phyloP scores from a whole-genome alignment of 2,329 filamentous ascomycete species.

The Botrytis hyacinthi region DNA sequence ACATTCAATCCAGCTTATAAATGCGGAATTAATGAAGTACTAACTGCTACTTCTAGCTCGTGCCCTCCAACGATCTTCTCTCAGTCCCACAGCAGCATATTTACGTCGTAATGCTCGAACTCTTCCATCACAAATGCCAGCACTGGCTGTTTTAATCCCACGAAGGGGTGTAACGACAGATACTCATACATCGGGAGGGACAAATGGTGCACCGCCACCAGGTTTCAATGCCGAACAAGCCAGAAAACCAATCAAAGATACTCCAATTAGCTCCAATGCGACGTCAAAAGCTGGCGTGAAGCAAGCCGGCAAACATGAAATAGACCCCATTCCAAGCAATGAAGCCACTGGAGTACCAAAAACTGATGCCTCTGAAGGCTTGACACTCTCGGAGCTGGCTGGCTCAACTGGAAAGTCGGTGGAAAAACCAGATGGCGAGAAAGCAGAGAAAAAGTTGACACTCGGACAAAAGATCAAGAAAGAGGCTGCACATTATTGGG shows the following conservation, averaged over 20 bases:
- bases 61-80: constrained; percentile 32
- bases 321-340: constrained; percentile 31
- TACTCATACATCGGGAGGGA: constrained; percentile 49
- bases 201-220: constrained; percentile 58
- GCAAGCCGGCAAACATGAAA: constrained; percentile 30
- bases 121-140: constrained; percentile 41
- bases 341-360: constrained; percentile 37
- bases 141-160: constrained; percentile 57
- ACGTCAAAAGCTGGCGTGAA: constrained; percentile 32
- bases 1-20: constrained; percentile 23
- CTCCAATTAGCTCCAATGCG: constrained; percentile 36
- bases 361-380: constrained; percentile 35
- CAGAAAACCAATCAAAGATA: constrained; percentile 57
- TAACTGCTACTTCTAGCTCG: constrained; percentile 31
- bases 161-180: constrained; percentile 58
- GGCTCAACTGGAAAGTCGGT: constrained; percentile 60
- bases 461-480: constrained; percentile 92
- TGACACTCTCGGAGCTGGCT: constrained; percentile 57
- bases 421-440: constrained; percentile 62
- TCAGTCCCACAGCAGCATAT: constrained; percentile 34
- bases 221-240: constrained; percentile 70
- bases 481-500: constrained; percentile 93
- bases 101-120: constrained; percentile 39
- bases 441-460: constrained; percentile 82
- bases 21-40: background rate